Evolutionary conservation across 106 monocot species (phyloP).

Genomic region (Hemerocallis citrina): DNA sequence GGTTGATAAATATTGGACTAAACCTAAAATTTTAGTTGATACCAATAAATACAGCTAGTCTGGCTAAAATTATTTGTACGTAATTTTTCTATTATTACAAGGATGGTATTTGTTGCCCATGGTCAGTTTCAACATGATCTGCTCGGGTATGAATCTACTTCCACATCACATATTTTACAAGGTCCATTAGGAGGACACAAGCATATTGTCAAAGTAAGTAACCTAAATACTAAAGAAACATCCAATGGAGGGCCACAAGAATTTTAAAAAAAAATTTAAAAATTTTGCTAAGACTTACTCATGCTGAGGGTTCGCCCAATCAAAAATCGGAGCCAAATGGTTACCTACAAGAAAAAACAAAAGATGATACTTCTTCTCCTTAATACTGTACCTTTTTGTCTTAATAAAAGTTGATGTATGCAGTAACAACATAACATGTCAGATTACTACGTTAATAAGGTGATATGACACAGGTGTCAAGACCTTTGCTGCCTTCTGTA

Average conservation of each 20-base stretch:
- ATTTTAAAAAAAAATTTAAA: neutral
- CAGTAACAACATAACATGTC: neutral
- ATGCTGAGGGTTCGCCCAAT: constrained; percentile 84
- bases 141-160: too few relatives aligned
- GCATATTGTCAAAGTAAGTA: too few relatives aligned
- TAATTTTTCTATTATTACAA: neutral
- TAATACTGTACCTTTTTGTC: neutral
- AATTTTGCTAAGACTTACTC: constrained; percentile 38
- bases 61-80: neutral
- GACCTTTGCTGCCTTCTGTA: neutral
- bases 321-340: constrained; percentile 44
- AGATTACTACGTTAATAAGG: neutral
- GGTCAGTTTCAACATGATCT: too few relatives aligned
- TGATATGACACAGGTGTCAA: too few relatives aligned
- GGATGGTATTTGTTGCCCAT: too few relatives aligned
- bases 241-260: neutral
- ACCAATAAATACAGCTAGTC: too few relatives aligned
- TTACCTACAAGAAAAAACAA: constrained; percentile 20
- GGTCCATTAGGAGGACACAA: too few relatives aligned
- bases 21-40: too few relatives aligned
- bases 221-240: too few relatives aligned
- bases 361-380: neutral
- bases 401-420: neutral
- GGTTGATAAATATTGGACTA: too few relatives aligned
- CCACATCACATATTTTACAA: too few relatives aligned